Evolutionary conservation across 306 rosid species (phyloP), one percentile per base, ranked within the genome.

Genomic region (Parietaria judaica): DNA sequence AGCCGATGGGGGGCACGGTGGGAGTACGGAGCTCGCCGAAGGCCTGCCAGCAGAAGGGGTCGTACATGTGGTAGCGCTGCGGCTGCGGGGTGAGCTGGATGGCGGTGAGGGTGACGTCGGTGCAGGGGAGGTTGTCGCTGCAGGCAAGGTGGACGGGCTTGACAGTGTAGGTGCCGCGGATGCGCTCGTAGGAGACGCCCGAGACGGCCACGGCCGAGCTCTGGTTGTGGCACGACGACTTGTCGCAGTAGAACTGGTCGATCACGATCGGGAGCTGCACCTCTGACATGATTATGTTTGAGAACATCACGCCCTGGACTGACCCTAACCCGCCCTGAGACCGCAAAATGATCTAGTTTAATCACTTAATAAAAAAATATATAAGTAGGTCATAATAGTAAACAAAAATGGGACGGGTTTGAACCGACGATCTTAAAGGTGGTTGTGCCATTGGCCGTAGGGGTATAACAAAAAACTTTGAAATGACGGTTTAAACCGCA

Each of bases 211-310:
- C 97, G 0, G 99, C 96, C 16, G 90, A 66, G 55, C 94, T 71
- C 58, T 86, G 90, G 76, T 92, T 92, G 62, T 14, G 58, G 84
- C 99, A 92, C 34, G 11, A 66, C 51, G 83, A 74, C 81, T 84
- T 92, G 56, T 92, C 99, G 56, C 99, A 92, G 70, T 92, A 92
- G 74, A 82, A 92, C 75, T 92, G 99, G 67, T 92, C 99, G 3
- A 92, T 92, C 68, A 92, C 86, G 17, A 92, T 88, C 36, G 99
- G 99, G 49, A 88, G 75, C 70, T 88, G 83, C 69, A 92, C 99
- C 73, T 92, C 94, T 0, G 81, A 80, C 39, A 92, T 77, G 78
- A 86, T 94, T 58, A 92, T 86, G 71, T 92, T 88, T 65, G 99
- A 92, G 76, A 92, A 92, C 59, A 77, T 67, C 13, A 92, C 84